A percentile compares a stretch with the other conserved stretches of the same genome.
phyloP scores from a whole-genome alignment of 805 yeast genomes.

The Wickerhamomyces queroliae region DNA sequence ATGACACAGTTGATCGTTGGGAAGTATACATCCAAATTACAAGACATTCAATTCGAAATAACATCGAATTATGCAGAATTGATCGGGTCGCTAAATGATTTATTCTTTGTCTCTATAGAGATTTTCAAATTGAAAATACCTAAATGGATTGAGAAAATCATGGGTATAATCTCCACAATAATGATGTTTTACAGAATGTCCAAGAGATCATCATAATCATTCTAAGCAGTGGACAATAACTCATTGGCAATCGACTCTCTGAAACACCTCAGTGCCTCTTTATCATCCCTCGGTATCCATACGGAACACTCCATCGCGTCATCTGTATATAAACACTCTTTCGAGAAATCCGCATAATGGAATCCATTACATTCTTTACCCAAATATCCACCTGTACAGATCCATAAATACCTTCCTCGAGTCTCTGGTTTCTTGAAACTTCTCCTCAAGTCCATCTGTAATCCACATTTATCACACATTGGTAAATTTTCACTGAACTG shows the following conservation, averaged over 20 bases:
- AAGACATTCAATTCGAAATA: slow-evolving; percentile 6
- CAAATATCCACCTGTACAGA: slow-evolving; percentile 43
- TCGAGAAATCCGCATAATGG: slow-evolving; percentile 43
- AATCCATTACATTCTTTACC: slow-evolving; percentile 43
- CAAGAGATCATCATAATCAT: neutral
- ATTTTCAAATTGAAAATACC: slow-evolving; percentile 10
- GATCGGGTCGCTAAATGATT: slow-evolving; percentile 11
- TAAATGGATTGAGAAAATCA: slow-evolving; percentile 7
- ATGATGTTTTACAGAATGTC: slow-evolving; percentile 17
- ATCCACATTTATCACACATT: slow-evolving; percentile 33
- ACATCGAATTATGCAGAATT: slow-evolving; percentile 5
- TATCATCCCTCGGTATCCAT: slow-evolving; percentile 43
- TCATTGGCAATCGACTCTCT: slow-evolving; percentile 1
- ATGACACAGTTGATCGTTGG: slow-evolving; percentile 5
- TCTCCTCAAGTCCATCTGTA: slow-evolving; percentile 48
- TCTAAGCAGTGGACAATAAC: neutral
- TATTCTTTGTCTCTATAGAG: slow-evolving; percentile 13
- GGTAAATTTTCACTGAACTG: slow-evolving; percentile 32
- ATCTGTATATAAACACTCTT: slow-evolving; percentile 27
- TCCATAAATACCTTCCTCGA: slow-evolving; percentile 63
- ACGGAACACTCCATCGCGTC: slow-evolving; percentile 29
- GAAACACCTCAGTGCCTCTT: slow-evolving; percentile 18
- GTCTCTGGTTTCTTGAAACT: slow-evolving; percentile 38
- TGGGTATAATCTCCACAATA: slow-evolving; percentile 10
- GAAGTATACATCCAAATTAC: slow-evolving; percentile 9